phyloP scores from a whole-genome alignment of 805 yeast species.

The Tetrapisispora nanseiensis region DNA sequence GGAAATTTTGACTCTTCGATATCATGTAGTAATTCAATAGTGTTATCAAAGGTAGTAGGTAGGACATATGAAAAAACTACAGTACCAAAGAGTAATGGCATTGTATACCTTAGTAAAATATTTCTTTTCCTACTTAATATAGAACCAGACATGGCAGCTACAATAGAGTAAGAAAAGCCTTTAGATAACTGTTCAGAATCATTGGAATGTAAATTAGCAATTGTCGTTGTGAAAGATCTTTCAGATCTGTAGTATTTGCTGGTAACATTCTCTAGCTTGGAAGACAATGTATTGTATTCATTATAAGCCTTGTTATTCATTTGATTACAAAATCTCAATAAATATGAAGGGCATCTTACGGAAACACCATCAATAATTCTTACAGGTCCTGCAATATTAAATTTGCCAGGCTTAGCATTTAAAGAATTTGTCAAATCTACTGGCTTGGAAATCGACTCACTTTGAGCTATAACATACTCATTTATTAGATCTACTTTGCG shows the following conservation, averaged over 20 bases:
- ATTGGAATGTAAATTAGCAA: conserved; percentile 42
- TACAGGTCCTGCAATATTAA: conserved; percentile 14
- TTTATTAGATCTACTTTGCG: conserved; percentile 18
- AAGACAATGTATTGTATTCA: conserved; percentile 14
- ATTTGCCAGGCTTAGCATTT: not conserved
- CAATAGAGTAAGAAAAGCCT: conserved; percentile 42
- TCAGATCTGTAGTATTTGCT: conserved; percentile 39
- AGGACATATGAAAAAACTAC: conserved; percentile 45
- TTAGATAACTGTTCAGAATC: conserved; percentile 49
- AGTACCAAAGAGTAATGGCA: conserved; percentile 45
- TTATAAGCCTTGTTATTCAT: conserved; percentile 11
- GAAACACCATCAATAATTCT: conserved; percentile 23
- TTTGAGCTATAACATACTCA: conserved; percentile 19
- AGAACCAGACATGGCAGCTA: conserved; percentile 52
- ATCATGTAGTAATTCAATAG: conserved; percentile 37
- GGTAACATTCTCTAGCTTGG: conserved; percentile 36
- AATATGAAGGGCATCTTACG: conserved; percentile 18
- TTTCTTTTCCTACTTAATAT: conserved; percentile 48
- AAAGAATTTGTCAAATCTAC: conserved; percentile 3
- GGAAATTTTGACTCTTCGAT: conserved; percentile 36
- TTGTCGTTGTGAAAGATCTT: conserved; percentile 40
- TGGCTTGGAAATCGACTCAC: conserved; percentile 13
- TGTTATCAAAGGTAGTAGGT: conserved; percentile 48
- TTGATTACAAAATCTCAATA: conserved; percentile 9
- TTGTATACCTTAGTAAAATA: conserved; percentile 35